These are phyloP conservation scores for Hymenotorrendiella dingleyae DNA, from an alignment of 2,329 filamentous ascomycete genomes.

Conservation along the genomic window DNA sequence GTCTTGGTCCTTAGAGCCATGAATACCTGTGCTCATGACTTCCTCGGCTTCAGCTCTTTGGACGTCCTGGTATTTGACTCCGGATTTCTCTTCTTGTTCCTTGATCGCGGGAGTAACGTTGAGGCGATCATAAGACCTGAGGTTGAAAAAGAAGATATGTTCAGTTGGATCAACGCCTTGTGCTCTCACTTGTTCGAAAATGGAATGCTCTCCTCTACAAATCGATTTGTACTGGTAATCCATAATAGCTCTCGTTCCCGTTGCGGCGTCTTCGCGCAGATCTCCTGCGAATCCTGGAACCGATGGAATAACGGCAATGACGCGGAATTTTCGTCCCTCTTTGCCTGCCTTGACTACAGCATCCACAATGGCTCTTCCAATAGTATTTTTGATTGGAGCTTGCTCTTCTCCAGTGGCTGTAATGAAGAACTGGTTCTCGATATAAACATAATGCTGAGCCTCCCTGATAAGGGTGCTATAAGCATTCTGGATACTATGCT, in stretches of 20 bases:
- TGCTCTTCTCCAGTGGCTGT: conserved; percentile 89
- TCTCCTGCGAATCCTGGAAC: conserved; percentile 94
- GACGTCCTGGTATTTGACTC: conserved; percentile 77
- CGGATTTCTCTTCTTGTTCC: conserved; percentile 73
- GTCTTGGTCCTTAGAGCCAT: conserved; percentile 46
- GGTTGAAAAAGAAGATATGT: conserved; percentile 89
- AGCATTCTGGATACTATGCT: conserved; percentile 82
- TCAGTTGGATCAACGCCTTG: conserved; percentile 71
- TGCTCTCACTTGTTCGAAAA: conserved; percentile 70
- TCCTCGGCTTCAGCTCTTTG: conserved; percentile 86
- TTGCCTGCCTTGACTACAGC: conserved; percentile 76
- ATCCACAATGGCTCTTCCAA: conserved; percentile 86
- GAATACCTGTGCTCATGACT: conserved; percentile 71
- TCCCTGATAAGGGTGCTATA: conserved; percentile 80
- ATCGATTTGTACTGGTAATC: conserved; percentile 98
- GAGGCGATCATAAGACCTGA: conserved; percentile 86
- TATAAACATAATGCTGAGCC: conserved; percentile 90
- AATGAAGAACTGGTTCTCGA: conserved; percentile 98
- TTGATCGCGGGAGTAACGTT: conserved; percentile 72
- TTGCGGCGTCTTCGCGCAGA: conserved; percentile 73
- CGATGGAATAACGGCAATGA: conserved; percentile 86
- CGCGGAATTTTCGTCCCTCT: conserved; percentile 79
- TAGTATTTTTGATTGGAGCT: conserved; percentile 76
- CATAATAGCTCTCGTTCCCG: conserved; percentile 87
- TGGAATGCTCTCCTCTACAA: conserved; percentile 83